phyloP scores from a whole-genome alignment of 2,329 filamentous ascomycete species.

The Tricladium varicosporioides region DNA sequence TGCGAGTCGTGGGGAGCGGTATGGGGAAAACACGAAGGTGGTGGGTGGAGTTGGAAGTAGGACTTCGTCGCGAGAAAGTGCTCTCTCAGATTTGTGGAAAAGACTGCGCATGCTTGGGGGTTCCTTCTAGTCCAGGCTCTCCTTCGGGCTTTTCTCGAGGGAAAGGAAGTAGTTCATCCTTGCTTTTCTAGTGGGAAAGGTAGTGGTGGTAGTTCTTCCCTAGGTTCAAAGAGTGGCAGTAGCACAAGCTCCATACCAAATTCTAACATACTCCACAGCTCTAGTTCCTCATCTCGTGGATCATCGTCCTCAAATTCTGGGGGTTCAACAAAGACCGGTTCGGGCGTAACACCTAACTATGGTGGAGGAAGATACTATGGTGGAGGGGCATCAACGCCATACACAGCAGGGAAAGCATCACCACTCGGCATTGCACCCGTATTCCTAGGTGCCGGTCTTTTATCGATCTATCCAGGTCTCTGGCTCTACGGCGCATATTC shows the following conservation, averaged over 20 bases:
- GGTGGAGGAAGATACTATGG: slow-evolving; percentile 65
- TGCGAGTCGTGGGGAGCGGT: not conserved
- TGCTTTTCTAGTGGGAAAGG: no score
- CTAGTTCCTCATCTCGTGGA: slow-evolving; percentile 26
- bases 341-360: slow-evolving; percentile 54
- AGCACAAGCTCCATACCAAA: not conserved
- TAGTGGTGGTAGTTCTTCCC: no score
- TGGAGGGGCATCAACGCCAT: slow-evolving; percentile 63
- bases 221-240: not conserved
- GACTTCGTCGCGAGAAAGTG: slow-evolving; percentile 8
- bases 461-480: slow-evolving; percentile 47
- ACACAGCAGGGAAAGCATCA: slow-evolving; percentile 53
- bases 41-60: slow-evolving; percentile 16
- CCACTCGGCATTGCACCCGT: slow-evolving; percentile 52
- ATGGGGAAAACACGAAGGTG: not conserved
- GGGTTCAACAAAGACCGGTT: slow-evolving; percentile 55
- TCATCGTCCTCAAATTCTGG: slow-evolving; percentile 38
- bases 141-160: no score
- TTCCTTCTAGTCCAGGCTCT: no score
- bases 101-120: no score
- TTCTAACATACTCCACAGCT: slow-evolving; percentile 2
- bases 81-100: not conserved
- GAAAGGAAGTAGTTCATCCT: no score
- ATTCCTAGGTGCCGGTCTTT: slow-evolving; percentile 44
- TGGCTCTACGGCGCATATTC: slow-evolving; percentile 65